These are phyloP conservation scores for Chloropicon primus DNA, from an alignment of 139 green algal species.

Conservation along the genomic window DNA sequence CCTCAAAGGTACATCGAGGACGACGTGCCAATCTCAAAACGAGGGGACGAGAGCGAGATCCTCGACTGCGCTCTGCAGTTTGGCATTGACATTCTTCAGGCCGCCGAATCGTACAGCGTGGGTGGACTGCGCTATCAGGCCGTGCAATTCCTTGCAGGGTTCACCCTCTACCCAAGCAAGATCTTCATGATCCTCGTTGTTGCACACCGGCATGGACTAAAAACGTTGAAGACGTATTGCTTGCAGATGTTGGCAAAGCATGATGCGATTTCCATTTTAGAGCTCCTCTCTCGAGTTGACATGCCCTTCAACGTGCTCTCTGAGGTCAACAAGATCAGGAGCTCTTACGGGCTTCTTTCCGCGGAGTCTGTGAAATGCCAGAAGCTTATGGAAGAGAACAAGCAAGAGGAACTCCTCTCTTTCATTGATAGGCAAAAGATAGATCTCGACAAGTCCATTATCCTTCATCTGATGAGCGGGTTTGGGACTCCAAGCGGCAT, in stretches of 20 bases:
- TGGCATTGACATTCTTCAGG: neutral
- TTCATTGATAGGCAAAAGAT: neutral
- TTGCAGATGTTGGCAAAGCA: neutral
- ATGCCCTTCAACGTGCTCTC: neutral
- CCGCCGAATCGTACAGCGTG: neutral
- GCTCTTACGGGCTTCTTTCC: neutral
- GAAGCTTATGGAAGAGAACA: neutral
- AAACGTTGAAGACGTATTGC: neutral
- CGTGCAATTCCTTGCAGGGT: neutral
- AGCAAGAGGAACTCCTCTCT: neutral
- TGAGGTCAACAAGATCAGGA: neutral
- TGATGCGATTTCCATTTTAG: neutral
- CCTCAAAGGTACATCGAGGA: neutral
- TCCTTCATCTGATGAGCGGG: neutral
- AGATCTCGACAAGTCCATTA: neutral
- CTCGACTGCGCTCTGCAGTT: neutral
- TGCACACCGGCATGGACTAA: neutral
- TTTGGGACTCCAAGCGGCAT: neutral
- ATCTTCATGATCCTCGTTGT: neutral
- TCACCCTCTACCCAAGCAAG: neutral
- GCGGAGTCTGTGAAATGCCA: neutral
- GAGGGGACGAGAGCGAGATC: neutral
- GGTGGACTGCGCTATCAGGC: neutral
- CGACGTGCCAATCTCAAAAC: neutral
- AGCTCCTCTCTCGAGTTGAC: neutral